A percentile compares a stretch with the other conserved stretches of the same genome.
These are phyloP conservation scores for Didymella sp. DNA, from an alignment of 2,329 filamentous ascomycete genomes.

Conservation along the genomic window DNA sequence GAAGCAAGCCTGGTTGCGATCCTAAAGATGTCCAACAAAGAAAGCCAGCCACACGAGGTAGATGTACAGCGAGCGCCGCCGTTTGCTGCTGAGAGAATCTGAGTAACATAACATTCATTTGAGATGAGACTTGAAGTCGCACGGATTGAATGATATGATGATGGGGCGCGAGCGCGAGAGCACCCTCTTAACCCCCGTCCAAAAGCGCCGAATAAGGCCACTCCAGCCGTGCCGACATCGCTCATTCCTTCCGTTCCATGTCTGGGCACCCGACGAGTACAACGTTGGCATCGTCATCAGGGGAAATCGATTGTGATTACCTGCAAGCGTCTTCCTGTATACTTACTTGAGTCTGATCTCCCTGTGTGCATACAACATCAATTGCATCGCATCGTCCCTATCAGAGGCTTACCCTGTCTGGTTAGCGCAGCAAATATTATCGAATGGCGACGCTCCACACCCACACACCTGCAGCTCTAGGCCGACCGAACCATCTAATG, in stretches of 20 bases:
- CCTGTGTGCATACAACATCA: not conserved
- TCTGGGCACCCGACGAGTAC: slow-evolving; percentile 12
- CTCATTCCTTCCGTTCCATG: not conserved
- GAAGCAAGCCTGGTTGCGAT: not conserved
- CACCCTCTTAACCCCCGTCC: not conserved
- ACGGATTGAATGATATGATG: too few relatives aligned
- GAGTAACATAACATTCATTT: too few relatives aligned
- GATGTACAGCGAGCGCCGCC: not conserved
- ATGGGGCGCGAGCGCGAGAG: too few relatives aligned
- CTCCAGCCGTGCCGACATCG: slow-evolving; percentile 10
- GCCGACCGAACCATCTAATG: slow-evolving; percentile 1
- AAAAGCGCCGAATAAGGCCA: not conserved
- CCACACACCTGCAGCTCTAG: slow-evolving; percentile 2
- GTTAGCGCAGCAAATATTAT: not conserved
- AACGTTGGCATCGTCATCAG: not conserved
- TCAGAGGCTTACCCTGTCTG: not conserved
- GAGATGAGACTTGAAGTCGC: too few relatives aligned
- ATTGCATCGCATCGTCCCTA: not conserved
- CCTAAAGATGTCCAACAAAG: not conserved
- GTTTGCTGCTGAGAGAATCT: not conserved
- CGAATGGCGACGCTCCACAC: slow-evolving; percentile 9
- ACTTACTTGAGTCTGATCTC: not conserved
- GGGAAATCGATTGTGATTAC: not conserved
- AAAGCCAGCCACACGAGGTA: not conserved
- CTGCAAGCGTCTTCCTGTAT: not conserved